Conservation (phyloP, 1,284 basidiomycete species). For the Spongiforma sp. region DNA sequence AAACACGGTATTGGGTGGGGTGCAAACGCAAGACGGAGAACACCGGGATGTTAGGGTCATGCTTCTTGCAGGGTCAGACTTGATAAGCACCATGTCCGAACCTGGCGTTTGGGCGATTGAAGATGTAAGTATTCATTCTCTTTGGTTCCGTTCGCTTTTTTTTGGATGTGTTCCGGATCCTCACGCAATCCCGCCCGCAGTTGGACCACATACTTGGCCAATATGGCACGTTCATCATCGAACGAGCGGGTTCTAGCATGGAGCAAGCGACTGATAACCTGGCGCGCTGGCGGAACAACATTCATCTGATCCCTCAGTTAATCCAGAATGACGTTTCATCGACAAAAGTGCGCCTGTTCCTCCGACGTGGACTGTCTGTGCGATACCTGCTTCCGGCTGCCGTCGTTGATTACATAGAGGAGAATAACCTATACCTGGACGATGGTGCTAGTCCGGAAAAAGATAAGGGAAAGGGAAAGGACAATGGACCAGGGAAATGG, state of each 20-base stretch:
- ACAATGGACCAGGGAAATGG: slow-evolving; percentile 21
- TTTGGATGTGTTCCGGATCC: slow-evolving; percentile 17
- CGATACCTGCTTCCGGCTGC: slow-evolving; percentile 91
- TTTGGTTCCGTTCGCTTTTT: slow-evolving; percentile 8
- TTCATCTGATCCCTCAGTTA: slow-evolving; percentile 93
- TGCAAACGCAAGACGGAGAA: slow-evolving; percentile 67
- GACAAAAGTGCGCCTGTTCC: slow-evolving; percentile 92
- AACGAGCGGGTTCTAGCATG: slow-evolving; percentile 94
- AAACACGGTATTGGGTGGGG: slow-evolving; percentile 81
- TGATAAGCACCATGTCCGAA: slow-evolving; percentile 98
- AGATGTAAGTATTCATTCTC: slow-evolving; percentile 81
- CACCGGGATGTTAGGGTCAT: slow-evolving; percentile 78
- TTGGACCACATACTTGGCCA: slow-evolving; percentile 95
- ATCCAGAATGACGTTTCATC: slow-evolving; percentile 99
- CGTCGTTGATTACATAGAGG: slow-evolving; percentile 96
- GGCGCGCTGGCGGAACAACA: slow-evolving; percentile 86
- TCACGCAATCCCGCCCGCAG: slow-evolving; percentile 45
- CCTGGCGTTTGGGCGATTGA: slow-evolving; percentile 98
- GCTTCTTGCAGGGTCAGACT: slow-evolving; percentile 95
- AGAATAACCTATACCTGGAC: slow-evolving; percentile 75
- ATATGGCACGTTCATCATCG: slow-evolving; percentile 95
- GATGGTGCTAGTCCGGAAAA: slow-evolving; percentile 50
- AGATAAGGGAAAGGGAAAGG: slow-evolving; percentile 51
- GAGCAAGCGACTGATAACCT: slow-evolving; percentile 79
- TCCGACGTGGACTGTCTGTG: slow-evolving; percentile 92